These are phyloP conservation scores for Boletales sp. DNA, from an alignment of 768 basidiomycete species.

Conservation along the genomic window DNA sequence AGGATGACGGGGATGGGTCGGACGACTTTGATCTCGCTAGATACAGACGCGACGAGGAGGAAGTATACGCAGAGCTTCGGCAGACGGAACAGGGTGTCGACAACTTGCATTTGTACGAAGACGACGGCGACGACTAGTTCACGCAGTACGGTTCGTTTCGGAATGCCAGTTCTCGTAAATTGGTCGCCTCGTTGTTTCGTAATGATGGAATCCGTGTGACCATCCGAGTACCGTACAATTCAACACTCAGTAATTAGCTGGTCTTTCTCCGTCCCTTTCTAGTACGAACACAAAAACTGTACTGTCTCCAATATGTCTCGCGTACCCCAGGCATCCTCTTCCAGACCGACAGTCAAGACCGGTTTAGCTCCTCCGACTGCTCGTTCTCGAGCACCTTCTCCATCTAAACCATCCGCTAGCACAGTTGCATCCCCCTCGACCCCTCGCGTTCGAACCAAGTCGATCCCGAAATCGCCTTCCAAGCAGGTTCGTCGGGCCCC, in stretches of 20 bases:
- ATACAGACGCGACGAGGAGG: constrained; percentile 47
- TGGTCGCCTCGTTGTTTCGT: constrained; percentile 11
- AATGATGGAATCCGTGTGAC: constrained; percentile 14
- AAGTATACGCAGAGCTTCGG: constrained; percentile 26
- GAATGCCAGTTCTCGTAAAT: background rate
- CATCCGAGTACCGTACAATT: background rate
- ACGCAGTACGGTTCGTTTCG: background rate
- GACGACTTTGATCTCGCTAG: constrained; percentile 57
- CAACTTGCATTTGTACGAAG: constrained; percentile 17
- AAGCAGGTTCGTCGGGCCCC: constrained; percentile 24
- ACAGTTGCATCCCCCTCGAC: constrained; percentile 22
- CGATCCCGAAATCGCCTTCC: constrained; percentile 34
- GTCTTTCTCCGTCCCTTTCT: background rate
- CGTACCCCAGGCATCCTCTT: constrained; percentile 34
- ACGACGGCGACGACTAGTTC: constrained; percentile 16
- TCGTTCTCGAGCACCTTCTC: constrained; percentile 31
- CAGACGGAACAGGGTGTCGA: constrained; percentile 13
- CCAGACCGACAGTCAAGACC: constrained; percentile 30
- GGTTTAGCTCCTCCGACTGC: constrained; percentile 25
- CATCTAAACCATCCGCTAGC: constrained; percentile 27
- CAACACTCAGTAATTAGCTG: background rate
- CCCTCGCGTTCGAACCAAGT: constrained; percentile 36
- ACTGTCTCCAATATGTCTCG: constrained; percentile 35
- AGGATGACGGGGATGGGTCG: constrained; percentile 43
- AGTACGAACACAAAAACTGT: background rate